Evolutionary conservation across 768 basidiomycete genomes (phyloP).

Genomic region (Suillus bovinus): DNA sequence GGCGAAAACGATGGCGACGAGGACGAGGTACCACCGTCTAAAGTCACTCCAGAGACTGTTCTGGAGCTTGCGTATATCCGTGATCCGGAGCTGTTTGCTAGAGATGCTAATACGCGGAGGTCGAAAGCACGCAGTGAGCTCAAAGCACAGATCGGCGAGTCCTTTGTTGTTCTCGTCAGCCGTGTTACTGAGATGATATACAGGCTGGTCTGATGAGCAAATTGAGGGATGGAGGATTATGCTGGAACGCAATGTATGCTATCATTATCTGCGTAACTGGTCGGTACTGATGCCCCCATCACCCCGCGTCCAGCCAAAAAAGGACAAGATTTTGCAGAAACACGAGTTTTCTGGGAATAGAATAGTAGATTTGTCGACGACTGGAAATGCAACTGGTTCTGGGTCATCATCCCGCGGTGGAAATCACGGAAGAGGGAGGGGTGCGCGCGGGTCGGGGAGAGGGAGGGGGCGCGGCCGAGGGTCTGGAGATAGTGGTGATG

Average conservation of each 20-base stretch:
- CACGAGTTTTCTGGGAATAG: constrained; percentile 77
- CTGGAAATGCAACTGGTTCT: constrained; percentile 5
- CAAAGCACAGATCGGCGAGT: constrained; percentile 63
- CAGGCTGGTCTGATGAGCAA: constrained; percentile 81
- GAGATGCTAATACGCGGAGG: constrained; percentile 71
- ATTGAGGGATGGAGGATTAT: constrained; percentile 92
- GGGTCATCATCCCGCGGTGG: constrained; percentile 31
- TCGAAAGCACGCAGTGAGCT: constrained; percentile 68
- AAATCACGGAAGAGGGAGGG: constrained; percentile 42
- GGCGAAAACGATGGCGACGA: constrained; percentile 34
- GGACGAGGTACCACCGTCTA: constrained; percentile 17
- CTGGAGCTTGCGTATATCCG: constrained; percentile 78
- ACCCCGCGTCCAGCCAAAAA: constrained; percentile 54
- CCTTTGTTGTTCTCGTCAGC: neutral
- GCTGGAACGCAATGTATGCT: constrained; percentile 82
- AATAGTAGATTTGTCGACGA: constrained; percentile 14
- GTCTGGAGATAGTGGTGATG: constrained; percentile 38
- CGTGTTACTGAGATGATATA: neutral
- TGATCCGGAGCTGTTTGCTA: constrained; percentile 73
- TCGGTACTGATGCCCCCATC: constrained; percentile 1
- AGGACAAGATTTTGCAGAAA: constrained; percentile 72
- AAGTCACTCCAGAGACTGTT: constrained; percentile 53
- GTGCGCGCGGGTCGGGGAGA: constrained; percentile 40
- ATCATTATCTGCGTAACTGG: constrained; percentile 9
- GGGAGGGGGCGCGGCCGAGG: constrained; percentile 39